Conservation (phyloP, 192 early-diverging fungal genomes). For the Chytriomyces confervae region DNA sequence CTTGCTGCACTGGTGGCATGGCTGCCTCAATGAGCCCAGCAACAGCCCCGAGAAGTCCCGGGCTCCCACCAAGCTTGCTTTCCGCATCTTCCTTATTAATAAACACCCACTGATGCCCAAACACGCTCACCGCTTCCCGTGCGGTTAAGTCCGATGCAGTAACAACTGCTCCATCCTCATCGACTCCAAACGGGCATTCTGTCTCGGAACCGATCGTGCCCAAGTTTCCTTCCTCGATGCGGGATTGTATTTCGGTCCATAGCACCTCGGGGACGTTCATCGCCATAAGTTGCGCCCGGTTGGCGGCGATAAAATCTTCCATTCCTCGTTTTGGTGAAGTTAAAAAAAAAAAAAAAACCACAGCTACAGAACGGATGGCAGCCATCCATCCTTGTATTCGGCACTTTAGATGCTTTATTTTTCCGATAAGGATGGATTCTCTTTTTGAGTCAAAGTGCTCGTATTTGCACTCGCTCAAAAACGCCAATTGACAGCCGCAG, state of each 20-base stretch:
- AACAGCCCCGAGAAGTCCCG: constrained; percentile 1
- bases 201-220: neutral
- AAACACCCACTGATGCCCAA: constrained; percentile 32
- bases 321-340: neutral
- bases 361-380: neutral
- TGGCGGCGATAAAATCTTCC: constrained; percentile 3
- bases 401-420: too few species aligned
- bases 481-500: too few species aligned
- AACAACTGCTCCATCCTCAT: constrained; percentile 10
- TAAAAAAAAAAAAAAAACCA: neutral
- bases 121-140: constrained; percentile 22
- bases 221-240: neutral
- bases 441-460: too few species aligned
- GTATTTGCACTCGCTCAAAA: too few species aligned
- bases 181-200: neutral
- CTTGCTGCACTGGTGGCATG: neutral
- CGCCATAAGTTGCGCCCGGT: neutral
- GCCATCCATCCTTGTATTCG: neutral
- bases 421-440: too few species aligned
- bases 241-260: neutral
- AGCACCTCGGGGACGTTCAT: neutral
- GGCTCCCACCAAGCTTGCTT: neutral
- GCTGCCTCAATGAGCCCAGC: neutral
- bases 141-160: constrained; percentile 8
- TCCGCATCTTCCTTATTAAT: neutral